Evolutionary conservation across 2,329 filamentous ascomycete species (phyloP), one percentile per base, ranked within the genome.

Genomic region (Fusarium buxicola): DNA sequence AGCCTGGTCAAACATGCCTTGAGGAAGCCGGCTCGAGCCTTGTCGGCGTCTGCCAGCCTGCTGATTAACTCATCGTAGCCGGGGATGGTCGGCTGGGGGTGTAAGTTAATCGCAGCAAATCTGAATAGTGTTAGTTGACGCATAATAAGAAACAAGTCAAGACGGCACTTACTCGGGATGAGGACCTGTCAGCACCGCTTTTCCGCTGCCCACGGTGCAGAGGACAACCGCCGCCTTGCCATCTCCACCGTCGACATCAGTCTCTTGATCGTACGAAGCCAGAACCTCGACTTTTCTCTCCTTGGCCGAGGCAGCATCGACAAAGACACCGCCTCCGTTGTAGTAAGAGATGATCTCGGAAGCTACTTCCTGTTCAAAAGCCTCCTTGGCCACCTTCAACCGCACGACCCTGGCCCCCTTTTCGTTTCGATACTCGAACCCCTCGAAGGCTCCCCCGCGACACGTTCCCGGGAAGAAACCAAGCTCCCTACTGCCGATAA

Each of bases 301-400:
- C 52, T 81, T 78, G 53, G 86, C 81, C 39, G 83, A 85, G 4
- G 84, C 82, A 2, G 91, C 89, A 76, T 95, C 89, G 1, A 97
- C 92, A 78, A 98, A 99, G 2, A 96, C 88, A 4, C 95, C 94
- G 1, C 95, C 95, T 1, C 95, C 95, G 69, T 99, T 99, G 75
- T 94, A 97, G 73, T 99, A 99, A 12, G 87, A 89, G 49, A 83
- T 81, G 58, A 96, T 92, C 2, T 81, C 80, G 2, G 86, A 83
- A 0, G 89, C 85, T 2, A 90, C 74, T 4, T 78, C 77, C 0
- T 80, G 83, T 1, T 78, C 75, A 58, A 96, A 86, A 0, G 81
- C 80, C 3, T 81, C 81, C 63, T 86, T 87, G 11, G 85, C 80
- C 11, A 95, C 87, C 48, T 81, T 84, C 40, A 98, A 68, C 55